A percentile compares a stretch with the other conserved stretches of the same genome.
Conservation (phyloP, 768 basidiomycete genomes). For the Boletus barrowsii region DNA sequence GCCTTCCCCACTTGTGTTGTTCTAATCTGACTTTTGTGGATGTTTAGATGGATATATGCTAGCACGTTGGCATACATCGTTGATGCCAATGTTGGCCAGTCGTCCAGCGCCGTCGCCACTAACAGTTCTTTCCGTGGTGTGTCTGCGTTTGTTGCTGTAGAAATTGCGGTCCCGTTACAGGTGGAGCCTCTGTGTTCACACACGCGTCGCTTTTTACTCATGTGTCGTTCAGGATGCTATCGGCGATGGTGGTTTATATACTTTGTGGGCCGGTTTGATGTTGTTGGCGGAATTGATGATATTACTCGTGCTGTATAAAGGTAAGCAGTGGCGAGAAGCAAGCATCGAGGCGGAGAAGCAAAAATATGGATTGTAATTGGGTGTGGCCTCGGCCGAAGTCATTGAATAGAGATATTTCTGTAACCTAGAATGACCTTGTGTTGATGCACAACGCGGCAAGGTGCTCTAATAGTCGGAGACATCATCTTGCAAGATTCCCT, state of each 20-base stretch:
- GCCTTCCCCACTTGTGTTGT: slow-evolving; percentile 19
- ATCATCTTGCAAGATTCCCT: too few relatives aligned
- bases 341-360: slow-evolving; percentile 32
- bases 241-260: slow-evolving; percentile 81
- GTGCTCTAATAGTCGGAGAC: too few relatives aligned
- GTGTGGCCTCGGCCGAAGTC: too few relatives aligned
- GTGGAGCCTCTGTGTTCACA: background rate
- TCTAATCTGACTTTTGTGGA: background rate
- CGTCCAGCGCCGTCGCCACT: slow-evolving; percentile 70
- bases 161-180: slow-evolving; percentile 76
- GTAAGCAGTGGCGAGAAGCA: slow-evolving; percentile 55
- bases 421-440: too few relatives aligned
- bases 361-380: background rate
- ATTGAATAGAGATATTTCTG: too few relatives aligned
- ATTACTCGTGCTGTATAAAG: slow-evolving; percentile 59
- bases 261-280: slow-evolving; percentile 60
- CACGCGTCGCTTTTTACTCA: background rate
- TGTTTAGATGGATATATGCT: slow-evolving; percentile 56
- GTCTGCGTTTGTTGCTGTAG: slow-evolving; percentile 64
- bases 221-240: slow-evolving; percentile 48
- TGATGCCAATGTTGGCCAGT: slow-evolving; percentile 80
- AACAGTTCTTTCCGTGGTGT: slow-evolving; percentile 76
- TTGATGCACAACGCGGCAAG: too few relatives aligned
- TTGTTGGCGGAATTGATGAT: slow-evolving; percentile 52
- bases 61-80: slow-evolving; percentile 83